These are phyloP conservation scores for Ambrosia trifida DNA, from an alignment of 129 eudicot species.

Conservation along the genomic window DNA sequence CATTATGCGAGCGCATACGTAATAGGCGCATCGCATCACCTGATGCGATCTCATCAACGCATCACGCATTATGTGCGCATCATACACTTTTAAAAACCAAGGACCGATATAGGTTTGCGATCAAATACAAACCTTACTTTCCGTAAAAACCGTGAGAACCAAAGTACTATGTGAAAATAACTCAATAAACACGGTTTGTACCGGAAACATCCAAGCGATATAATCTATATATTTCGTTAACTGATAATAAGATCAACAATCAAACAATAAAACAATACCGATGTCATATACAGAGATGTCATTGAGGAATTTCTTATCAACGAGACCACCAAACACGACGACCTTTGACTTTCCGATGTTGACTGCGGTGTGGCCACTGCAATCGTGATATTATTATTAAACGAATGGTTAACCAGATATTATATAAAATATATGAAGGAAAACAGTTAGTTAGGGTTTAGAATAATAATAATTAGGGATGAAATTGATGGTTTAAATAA, in stretches of 20 bases:
- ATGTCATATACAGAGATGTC: constrained; percentile 80
- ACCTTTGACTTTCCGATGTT: constrained; percentile 86
- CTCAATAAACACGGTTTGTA: too few relatives aligned
- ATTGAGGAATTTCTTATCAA: constrained; percentile 76
- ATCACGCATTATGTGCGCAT: too few relatives aligned
- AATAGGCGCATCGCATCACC: too few relatives aligned
- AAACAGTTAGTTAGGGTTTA: not conserved
- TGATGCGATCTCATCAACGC: too few relatives aligned
- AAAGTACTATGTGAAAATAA: too few relatives aligned
- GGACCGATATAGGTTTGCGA: too few relatives aligned
- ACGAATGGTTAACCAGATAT: not conserved
- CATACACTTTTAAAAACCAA: too few relatives aligned
- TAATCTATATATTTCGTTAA: not conserved
- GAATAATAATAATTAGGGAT: not conserved
- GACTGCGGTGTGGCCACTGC: constrained; percentile 96
- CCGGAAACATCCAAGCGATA: too few relatives aligned
- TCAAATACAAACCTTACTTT: too few relatives aligned
- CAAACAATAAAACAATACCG: constrained; percentile 43
- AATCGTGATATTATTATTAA: constrained; percentile 13
- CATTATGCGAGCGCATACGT: too few relatives aligned
- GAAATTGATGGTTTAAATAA: not conserved
- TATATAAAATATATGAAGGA: not conserved
- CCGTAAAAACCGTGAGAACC: too few relatives aligned
- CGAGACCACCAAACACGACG: constrained; percentile 81
- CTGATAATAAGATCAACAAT: constrained; percentile 8